Percentiles rank a stretch among this genome's conserved stretches.
Evolutionary conservation across 2,329 filamentous ascomycete species (phyloP).

Genomic region (Colletotrichum sp.): DNA sequence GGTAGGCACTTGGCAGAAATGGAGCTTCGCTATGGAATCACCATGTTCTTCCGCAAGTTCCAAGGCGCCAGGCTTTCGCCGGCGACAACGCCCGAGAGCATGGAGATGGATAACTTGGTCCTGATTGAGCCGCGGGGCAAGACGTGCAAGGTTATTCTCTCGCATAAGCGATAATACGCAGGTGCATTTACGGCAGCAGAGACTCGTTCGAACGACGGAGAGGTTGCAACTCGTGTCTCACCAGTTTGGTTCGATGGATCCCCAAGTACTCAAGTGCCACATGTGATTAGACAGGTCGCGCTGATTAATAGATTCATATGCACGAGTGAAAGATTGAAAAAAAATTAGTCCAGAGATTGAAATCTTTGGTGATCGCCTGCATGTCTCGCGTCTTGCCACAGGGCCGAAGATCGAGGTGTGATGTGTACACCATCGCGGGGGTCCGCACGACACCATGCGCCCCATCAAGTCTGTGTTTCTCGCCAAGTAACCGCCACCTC

Average conservation of each 20-base stretch:
- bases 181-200: accelerated
- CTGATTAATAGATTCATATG: not conserved
- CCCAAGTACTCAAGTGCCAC: not conserved
- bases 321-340: not conserved
- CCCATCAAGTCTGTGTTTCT: not conserved
- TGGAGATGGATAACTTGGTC: not conserved
- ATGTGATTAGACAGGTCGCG: accelerated
- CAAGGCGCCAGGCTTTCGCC: slow-evolving; percentile 34
- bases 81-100: not conserved
- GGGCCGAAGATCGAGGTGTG: not conserved
- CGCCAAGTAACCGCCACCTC: slow-evolving; percentile 33
- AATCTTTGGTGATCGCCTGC: not conserved
- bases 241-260: not conserved
- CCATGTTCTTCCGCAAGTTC: slow-evolving; percentile 56
- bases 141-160: not conserved
- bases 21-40: slow-evolving; percentile 57
- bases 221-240: not conserved
- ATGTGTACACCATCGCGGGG: not conserved
- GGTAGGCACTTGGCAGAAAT: slow-evolving; percentile 62
- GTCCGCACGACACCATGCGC: not conserved
- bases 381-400: not conserved
- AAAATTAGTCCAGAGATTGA: too few species aligned
- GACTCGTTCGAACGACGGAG: too few species aligned
- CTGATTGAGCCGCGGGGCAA: not conserved
- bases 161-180: not conserved